Evolutionary conservation across 202 grass and related monocot species (phyloP).

Genomic region (Schoenoplectus triqueter): DNA sequence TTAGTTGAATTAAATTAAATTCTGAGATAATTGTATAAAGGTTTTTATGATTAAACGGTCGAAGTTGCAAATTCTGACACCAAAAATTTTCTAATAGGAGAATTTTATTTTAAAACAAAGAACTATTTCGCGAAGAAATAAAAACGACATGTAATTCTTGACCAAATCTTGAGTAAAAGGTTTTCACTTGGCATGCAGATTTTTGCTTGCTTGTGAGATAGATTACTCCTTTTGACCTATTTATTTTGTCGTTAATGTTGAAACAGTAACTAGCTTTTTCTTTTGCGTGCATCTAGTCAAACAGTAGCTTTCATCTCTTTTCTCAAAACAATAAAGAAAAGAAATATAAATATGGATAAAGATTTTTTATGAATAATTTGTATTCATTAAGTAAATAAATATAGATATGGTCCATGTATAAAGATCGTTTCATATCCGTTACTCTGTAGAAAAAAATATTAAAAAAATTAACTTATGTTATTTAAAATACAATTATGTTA

Average conservation of each 20-base stretch:
- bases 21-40: background rate
- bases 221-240: background rate
- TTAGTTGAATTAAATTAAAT: background rate
- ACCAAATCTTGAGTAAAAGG: background rate
- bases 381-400: no score
- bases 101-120: background rate
- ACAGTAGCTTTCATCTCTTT: background rate
- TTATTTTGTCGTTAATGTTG: background rate
- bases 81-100: background rate
- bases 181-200: background rate
- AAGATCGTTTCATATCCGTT: no score
- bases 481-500: no score
- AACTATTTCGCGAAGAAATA: background rate
- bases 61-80: background rate
- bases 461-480: no score
- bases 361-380: no score
- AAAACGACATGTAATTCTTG: background rate
- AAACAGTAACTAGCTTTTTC: background rate
- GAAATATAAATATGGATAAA: background rate
- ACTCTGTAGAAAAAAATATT: no score
- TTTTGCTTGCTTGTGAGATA: background rate
- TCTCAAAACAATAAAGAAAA: background rate
- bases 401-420: no score
- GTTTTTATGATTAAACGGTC: background rate
- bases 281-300: background rate